Base-by-base conservation (phyloP, 2,329 filamentous ascomycete species). In the Neonectria punicea region DNA sequence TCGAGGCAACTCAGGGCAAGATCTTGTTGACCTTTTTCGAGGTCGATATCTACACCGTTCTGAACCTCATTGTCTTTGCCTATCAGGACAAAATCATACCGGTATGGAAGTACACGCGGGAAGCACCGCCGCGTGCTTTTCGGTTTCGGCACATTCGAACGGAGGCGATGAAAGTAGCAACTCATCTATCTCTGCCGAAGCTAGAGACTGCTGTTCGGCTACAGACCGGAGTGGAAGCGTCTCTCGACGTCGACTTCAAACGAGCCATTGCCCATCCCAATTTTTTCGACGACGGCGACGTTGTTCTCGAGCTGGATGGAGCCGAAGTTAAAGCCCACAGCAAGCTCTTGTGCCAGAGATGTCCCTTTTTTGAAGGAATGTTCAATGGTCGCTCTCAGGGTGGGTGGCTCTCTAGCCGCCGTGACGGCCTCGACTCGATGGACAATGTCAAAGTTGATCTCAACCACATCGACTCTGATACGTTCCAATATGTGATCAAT, bases 311-410 rank as follows among this genome's bases (percentile, higher is more conserved):
- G 70, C 84, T 98, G 11, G 89, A 92, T 64, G 92, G 90, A 22
- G 87, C 88, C n/a, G 90, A 90, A 30, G 81, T 94, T 36, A 82
- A 84, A 14, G 90, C 92, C 1, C 96, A 99, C 74, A 95, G 93
- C 68, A 85, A 90, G 5, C 79, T 98, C 4, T 78, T 98, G 39
- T 94, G 93, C 69, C 90, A 91, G 73, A 86, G 96, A 69, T 98
- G 94, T 72, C 94, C 93, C 0, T 99, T 98, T 84, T 99, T 99
- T 69, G 85, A 95, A 67, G 92, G 92, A 1, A 84, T 99, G 47
- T 98, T 98, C 78, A 86, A 93, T 71, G 96, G 96, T n/a, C 90
- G 93, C 47, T 93, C 96, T 8, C 86, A 87, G 44, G 96, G 96
- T 1, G 87, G 88, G 71, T 99, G 96, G 96, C 85, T 99, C 20